phyloP scores from a whole-genome alignment of 2,329 filamentous ascomycete genomes.

The Macrophomina phaseolina region DNA sequence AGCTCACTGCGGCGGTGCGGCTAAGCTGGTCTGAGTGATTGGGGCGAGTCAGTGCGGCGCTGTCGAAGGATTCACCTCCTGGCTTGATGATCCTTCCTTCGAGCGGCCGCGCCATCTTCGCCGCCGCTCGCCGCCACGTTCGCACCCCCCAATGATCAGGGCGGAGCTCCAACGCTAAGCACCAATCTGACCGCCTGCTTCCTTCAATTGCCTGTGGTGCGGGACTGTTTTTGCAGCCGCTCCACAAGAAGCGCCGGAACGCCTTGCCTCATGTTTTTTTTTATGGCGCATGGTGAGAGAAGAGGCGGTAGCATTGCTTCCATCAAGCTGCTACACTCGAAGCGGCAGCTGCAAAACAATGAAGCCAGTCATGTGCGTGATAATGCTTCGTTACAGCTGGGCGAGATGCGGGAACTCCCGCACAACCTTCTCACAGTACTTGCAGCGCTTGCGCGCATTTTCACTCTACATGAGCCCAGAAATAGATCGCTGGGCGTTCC shows the following conservation, averaged over 20 bases:
- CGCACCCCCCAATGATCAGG: neutral
- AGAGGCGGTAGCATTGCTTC: neutral
- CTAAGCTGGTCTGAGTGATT: conserved; percentile 1
- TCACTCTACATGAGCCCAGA: neutral
- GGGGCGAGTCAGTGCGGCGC: conserved; percentile 18
- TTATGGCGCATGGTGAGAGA: neutral
- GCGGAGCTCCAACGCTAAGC: conserved; percentile 4
- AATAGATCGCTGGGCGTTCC: conserved; percentile 15
- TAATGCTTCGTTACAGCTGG: conserved; percentile 6
- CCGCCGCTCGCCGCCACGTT: conserved; percentile 1
- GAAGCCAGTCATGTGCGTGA: neutral
- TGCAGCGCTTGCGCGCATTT: neutral
- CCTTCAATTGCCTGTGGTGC: neutral
- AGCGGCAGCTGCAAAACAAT: neutral
- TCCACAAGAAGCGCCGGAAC: neutral
- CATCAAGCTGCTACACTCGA: neutral
- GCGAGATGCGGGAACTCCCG: conserved; percentile 17
- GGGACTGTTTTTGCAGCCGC: neutral
- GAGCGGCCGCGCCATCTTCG: neutral
- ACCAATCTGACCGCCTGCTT: neutral
- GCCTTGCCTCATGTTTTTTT: neutral
- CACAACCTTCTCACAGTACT: neutral
- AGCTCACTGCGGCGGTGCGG: conserved; percentile 7
- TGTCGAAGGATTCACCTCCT: conserved; percentile 25
- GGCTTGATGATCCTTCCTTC: conserved; percentile 20